Conservation (phyloP, 2,329 filamentous ascomycete genomes). For the Periconia digitata region DNA sequence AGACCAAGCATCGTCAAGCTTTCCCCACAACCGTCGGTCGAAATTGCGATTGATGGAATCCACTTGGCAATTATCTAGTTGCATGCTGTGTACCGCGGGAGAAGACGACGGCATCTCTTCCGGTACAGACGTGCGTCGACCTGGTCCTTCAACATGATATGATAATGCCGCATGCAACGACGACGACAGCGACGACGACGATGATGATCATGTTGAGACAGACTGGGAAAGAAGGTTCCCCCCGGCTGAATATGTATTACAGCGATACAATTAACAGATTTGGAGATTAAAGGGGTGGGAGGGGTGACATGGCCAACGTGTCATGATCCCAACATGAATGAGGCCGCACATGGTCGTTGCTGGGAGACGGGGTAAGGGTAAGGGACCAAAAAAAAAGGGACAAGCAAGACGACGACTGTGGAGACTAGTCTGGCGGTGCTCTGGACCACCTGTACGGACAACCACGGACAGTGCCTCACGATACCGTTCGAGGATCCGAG, state of each 20-base stretch:
- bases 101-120: neutral
- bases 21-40: conserved; percentile 30
- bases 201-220: neutral
- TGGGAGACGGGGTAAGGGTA: neutral
- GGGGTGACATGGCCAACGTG: neutral
- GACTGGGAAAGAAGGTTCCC: neutral
- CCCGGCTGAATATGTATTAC: no score
- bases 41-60: conserved; percentile 10
- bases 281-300: neutral
- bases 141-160: neutral
- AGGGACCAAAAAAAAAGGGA: no score
- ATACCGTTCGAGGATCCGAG: neutral
- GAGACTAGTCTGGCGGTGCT: neutral
- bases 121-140: neutral
- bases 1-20: conserved; percentile 20
- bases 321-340: neutral
- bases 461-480: neutral
- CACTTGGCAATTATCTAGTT: conserved; percentile 8
- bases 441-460: no score
- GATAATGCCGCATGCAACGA: no score
- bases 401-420: neutral
- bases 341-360: neutral
- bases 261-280: no score
- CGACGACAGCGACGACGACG: no score
- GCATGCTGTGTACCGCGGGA: conserved; percentile 1